phyloP scores from a whole-genome alignment of 169 alveolate species.

The Amoebophrya sp. region DNA sequence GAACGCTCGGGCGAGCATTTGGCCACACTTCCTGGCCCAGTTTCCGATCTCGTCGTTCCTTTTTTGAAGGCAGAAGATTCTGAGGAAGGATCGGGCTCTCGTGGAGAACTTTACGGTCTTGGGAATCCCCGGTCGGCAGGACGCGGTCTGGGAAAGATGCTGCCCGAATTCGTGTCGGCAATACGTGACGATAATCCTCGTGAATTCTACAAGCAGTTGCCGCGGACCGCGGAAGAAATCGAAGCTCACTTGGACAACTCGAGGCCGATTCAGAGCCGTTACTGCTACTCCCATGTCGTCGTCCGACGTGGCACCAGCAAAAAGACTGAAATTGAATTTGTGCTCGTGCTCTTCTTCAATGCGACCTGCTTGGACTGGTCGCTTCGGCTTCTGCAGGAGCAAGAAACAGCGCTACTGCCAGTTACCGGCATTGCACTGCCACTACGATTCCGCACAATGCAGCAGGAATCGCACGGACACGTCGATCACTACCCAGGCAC shows the following conservation, averaged over 20 bases:
- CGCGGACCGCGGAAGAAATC: not conserved
- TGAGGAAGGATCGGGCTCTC: not conserved
- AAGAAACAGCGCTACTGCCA: not conserved
- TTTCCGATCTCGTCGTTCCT: not conserved
- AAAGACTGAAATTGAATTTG: not conserved
- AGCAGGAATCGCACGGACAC: not conserved
- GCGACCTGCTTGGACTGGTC: not conserved
- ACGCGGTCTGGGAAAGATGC: not conserved
- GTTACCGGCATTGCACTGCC: not conserved
- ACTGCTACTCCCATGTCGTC: not conserved
- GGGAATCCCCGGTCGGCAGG: too few species aligned
- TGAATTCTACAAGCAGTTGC: not conserved
- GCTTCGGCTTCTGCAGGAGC: not conserved
- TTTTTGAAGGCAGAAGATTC: not conserved
- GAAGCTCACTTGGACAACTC: not conserved
- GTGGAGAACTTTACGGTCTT: not conserved
- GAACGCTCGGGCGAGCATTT: not conserved
- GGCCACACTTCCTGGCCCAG: not conserved
- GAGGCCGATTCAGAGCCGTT: not conserved
- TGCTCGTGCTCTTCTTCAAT: not conserved
- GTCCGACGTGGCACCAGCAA: not conserved
- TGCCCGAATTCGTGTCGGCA: not conserved
- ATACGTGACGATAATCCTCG: not conserved
- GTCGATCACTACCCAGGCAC: constrained; percentile 14
- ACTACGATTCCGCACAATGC: not conserved